Evolutionary conservation across 1,284 basidiomycete species (phyloP), one percentile per base, ranked within the genome.

Genomic region (Pterulicium gracile): DNA sequence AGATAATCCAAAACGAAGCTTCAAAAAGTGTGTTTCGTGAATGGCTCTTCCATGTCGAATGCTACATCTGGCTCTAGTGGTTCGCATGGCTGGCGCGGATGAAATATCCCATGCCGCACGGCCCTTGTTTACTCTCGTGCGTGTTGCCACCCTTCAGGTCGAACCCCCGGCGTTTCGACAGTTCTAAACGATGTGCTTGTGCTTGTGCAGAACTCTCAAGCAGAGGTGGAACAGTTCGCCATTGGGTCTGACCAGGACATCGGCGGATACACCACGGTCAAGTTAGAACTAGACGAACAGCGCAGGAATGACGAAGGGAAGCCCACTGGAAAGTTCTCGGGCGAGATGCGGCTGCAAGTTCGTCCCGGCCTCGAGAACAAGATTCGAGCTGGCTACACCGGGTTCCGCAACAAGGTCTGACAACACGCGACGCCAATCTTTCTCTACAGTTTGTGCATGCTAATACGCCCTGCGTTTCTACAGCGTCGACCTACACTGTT

Each of bases 231-330:
- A n/a, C 67, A 73, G 21, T 81, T 80, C 51, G 84, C 79, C 0
- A 77, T 75, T 0, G 90, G 90, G 2, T 87, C 81, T 55, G 90
- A 94, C 61, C 72, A 72, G 2, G 91, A 94, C 61, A 81, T 92
- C 44, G 91, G 91, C 1, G 92, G 92, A 1, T 74, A 75, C n/a
- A 89, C 88, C 2, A 81, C 80, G 0, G 80, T 77, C 4, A 60
- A 81, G 51, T 65, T 91, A 24, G 78, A 77, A 44, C 63, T 88
- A 23, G 79, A 83, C 54, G 62, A 65, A 50, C 60, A 62, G 42
- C 73, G 73, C 50, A 48, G 51, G 19, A 56, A 57, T 24, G 67
- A 70, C 24, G 66, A 61, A 45, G 67, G 58, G 49, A 51, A 57
- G 21, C 65, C 73, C 49, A 80, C 75, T 1, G 84, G 66, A 2